Conservation (phyloP, 2,329 filamentous ascomycete genomes). For the Leptographium radiaticola region DNA sequence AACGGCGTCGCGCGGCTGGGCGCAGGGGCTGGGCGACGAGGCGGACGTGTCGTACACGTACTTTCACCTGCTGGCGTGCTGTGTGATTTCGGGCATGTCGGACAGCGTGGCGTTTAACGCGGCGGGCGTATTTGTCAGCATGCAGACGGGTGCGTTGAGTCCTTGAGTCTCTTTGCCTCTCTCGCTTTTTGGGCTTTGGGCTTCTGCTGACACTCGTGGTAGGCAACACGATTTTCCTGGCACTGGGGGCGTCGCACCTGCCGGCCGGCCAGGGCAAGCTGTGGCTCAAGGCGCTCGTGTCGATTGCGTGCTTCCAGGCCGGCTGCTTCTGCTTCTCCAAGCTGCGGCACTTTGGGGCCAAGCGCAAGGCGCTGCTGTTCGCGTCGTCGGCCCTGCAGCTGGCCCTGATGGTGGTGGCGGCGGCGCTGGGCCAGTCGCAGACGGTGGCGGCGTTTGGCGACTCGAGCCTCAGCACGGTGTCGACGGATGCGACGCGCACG, state of each 20-base stretch:
- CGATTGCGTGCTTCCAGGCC: conserved; percentile 56
- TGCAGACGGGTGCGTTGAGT: conserved; percentile 67
- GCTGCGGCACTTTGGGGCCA: conserved; percentile 51
- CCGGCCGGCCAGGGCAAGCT: conserved; percentile 39
- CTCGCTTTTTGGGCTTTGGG: too few relatives aligned
- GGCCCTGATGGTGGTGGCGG: conserved; percentile 35
- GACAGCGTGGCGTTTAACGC: conserved; percentile 66
- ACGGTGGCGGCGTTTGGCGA: conserved; percentile 29
- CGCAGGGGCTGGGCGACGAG: conserved; percentile 5
- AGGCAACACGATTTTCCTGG: conserved; percentile 70
- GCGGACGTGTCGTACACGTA: conserved; percentile 33
- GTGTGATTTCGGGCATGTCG: conserved; percentile 63
- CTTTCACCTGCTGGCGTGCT: conserved; percentile 55
- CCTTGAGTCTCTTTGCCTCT: too few relatives aligned
- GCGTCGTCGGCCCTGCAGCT: conserved; percentile 42
- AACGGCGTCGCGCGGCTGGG: neutral
- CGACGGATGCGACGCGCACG: conserved; percentile 23
- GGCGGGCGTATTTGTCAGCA: conserved; percentile 71
- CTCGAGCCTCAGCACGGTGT: conserved; percentile 19
- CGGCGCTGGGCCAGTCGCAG: conserved; percentile 33
- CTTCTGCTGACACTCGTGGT: neutral
- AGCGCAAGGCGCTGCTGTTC: conserved; percentile 52
- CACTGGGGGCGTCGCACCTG: conserved; percentile 46
- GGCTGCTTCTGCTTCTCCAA: conserved; percentile 60
- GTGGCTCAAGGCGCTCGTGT: conserved; percentile 61